phyloP scores from a whole-genome alignment of 345 rosid genomes.

The Arabis hirsuta region DNA sequence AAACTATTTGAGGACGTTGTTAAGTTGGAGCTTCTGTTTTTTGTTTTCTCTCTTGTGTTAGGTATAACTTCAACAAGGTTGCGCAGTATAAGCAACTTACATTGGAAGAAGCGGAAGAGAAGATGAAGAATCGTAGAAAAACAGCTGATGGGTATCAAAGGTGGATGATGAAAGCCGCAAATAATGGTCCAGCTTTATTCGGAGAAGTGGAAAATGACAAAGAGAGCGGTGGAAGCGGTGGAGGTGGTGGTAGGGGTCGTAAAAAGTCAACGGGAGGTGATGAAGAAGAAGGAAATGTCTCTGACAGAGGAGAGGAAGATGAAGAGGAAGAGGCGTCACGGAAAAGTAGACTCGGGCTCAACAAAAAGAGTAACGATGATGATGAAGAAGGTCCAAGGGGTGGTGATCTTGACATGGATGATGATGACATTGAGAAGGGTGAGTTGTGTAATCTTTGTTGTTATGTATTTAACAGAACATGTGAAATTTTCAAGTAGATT shows the following conservation, averaged over 20 bases:
- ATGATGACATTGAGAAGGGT: constrained; percentile 97
- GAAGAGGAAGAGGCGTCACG: constrained; percentile 89
- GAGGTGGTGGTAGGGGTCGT: constrained; percentile 73
- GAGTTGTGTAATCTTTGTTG: constrained; percentile 24
- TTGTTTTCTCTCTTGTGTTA: constrained; percentile 32
- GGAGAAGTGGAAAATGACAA: constrained; percentile 88
- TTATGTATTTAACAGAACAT: not conserved
- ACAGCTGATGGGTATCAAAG: constrained; percentile 97
- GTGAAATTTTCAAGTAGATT: not conserved
- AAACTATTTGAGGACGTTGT: not conserved
- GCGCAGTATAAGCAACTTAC: constrained; percentile 98
- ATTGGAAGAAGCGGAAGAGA: constrained; percentile 97
- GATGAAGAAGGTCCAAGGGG: constrained; percentile 96
- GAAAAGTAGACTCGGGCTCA: constrained; percentile 85
- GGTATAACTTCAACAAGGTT: constrained; percentile 92
- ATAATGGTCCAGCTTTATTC: constrained; percentile 90
- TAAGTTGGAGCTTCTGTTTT: not conserved
- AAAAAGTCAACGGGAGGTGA: constrained; percentile 64
- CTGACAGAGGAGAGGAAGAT: constrained; percentile 93
- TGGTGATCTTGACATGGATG: constrained; percentile 91
- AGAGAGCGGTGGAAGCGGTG: constrained; percentile 50
- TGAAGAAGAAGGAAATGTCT: constrained; percentile 85
- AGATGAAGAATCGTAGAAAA: constrained; percentile 91
- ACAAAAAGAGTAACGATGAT: constrained; percentile 70
- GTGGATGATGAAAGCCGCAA: constrained; percentile 99